Percentiles rank a stretch among this genome's conserved stretches.
Evolutionary conservation across 2,329 filamentous ascomycete species (phyloP).

Genomic region (Hypoxylon sp.): DNA sequence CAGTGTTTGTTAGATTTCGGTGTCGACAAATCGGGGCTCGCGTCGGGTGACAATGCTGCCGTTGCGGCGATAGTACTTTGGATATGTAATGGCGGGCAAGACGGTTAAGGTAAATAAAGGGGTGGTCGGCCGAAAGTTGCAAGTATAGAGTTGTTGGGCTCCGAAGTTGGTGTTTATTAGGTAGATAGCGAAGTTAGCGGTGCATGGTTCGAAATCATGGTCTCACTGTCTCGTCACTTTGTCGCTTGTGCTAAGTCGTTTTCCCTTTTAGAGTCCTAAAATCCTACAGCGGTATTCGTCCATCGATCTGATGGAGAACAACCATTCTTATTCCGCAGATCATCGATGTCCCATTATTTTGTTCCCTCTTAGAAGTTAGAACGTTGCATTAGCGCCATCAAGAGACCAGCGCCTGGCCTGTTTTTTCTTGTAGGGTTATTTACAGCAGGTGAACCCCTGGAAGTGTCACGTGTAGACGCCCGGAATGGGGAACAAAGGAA

Average conservation of each 20-base stretch:
- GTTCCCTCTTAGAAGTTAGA: conserved; percentile 27
- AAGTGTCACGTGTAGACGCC: conserved; percentile 33
- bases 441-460: conserved; percentile 22
- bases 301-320: conserved; percentile 27
- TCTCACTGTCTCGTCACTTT: conserved; percentile 39
- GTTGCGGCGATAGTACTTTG: conserved; percentile 14
- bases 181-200: conserved; percentile 42
- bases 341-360: conserved; percentile 32
- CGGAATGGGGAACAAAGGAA: conserved; percentile 32
- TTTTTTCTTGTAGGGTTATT: conserved; percentile 22
- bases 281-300: conserved; percentile 25
- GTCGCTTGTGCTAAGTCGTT: conserved; percentile 13
- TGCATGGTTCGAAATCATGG: conserved; percentile 37
- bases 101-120: conserved; percentile 35
- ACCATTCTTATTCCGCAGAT: conserved; percentile 23
- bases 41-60: conserved; percentile 25
- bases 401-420: conserved; percentile 27
- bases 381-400: conserved; percentile 40
- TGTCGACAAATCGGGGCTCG: conserved; percentile 18
- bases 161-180: conserved; percentile 41
- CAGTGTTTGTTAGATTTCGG: conserved; percentile 9
- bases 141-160: conserved; percentile 46
- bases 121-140: conserved; percentile 38
- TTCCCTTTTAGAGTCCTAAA: conserved; percentile 17
- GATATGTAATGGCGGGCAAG: conserved; percentile 10